Conservation (phyloP, 768 basidiomycete genomes). For the Leccinellum albellum region DNA sequence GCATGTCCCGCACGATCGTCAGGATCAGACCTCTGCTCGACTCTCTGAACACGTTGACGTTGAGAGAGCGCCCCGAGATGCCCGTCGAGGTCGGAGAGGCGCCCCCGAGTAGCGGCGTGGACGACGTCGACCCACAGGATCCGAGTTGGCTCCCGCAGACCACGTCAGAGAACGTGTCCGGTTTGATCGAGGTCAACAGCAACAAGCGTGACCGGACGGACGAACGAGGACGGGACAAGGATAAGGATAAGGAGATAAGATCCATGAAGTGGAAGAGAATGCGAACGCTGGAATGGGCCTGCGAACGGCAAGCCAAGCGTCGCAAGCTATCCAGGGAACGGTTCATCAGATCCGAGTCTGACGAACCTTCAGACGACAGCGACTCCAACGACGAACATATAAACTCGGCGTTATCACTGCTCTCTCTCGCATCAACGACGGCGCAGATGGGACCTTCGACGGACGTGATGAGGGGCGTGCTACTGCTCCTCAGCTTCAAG, state of each 20-base stretch:
- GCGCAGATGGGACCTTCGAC: conserved; percentile 1
- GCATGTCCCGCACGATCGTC: conserved; percentile 15
- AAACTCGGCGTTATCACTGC: conserved; percentile 29
- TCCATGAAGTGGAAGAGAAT: conserved; percentile 16
- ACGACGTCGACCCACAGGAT: neutral
- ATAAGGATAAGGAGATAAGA: neutral
- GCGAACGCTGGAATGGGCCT: conserved; percentile 45
- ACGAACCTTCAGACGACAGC: conserved; percentile 13
- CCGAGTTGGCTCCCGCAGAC: neutral
- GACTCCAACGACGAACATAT: conserved; percentile 9
- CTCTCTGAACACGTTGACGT: conserved; percentile 13
- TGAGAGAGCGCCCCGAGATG: conserved; percentile 1
- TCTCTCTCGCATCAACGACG: conserved; percentile 26
- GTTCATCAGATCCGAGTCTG: conserved; percentile 14
- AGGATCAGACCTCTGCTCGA: conserved; percentile 25
- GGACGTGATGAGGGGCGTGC: conserved; percentile 28
- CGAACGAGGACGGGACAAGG: conserved; percentile 11
- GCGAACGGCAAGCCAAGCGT: conserved; percentile 38
- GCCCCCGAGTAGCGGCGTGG: neutral
- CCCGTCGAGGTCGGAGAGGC: neutral
- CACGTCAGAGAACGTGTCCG: neutral
- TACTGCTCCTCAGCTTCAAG: conserved; percentile 28
- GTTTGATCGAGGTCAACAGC: neutral
- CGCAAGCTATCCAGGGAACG: conserved; percentile 24
- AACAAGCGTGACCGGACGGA: neutral